Evolutionary conservation across 2,329 filamentous ascomycete genomes (phyloP).

Genomic region (Diatrype stigma): DNA sequence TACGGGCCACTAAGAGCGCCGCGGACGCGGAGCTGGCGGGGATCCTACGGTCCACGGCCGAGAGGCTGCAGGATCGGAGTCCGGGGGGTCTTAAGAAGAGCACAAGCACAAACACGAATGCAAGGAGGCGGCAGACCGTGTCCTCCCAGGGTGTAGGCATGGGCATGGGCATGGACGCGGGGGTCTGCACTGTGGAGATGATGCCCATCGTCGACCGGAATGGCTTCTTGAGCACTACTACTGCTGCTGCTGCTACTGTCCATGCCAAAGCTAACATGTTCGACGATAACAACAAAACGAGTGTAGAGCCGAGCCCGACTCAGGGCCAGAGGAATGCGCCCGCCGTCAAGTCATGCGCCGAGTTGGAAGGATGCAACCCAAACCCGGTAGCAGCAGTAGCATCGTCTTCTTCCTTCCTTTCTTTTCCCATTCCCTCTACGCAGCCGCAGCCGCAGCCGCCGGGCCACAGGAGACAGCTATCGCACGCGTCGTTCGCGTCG

Average conservation of each 20-base stretch:
- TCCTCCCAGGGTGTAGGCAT: background rate
- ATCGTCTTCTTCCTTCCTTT: background rate
- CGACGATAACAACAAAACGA: too few species aligned
- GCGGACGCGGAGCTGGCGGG: slow-evolving; percentile 47
- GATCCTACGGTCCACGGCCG: slow-evolving; percentile 51
- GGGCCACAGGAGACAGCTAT: slow-evolving; percentile 24
- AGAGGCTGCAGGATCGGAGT: slow-evolving; percentile 40
- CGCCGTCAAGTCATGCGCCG: slow-evolving; percentile 16
- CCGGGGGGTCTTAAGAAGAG: slow-evolving; percentile 20
- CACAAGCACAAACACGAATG: too few species aligned
- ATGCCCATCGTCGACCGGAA: background rate
- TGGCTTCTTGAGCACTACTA: background rate
- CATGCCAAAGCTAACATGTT: background rate
- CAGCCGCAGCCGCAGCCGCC: slow-evolving; percentile 12
- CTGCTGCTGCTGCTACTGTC: background rate
- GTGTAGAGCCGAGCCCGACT: slow-evolving; percentile 21
- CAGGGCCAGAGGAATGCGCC: slow-evolving; percentile 28
- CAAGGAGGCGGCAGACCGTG: slow-evolving; percentile 25
- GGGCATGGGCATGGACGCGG: background rate
- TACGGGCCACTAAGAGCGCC: slow-evolving; percentile 23
- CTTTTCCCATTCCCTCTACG: background rate
- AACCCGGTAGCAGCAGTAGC: slow-evolving; percentile 3
- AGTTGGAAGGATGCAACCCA: slow-evolving; percentile 18
- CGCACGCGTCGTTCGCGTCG: slow-evolving; percentile 29
- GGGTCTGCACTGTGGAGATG: background rate